A percentile compares a stretch with the other conserved stretches of the same genome.
Conservation (phyloP, 495 filamentous ascomycete species). For the Penicillium pulvis region DNA sequence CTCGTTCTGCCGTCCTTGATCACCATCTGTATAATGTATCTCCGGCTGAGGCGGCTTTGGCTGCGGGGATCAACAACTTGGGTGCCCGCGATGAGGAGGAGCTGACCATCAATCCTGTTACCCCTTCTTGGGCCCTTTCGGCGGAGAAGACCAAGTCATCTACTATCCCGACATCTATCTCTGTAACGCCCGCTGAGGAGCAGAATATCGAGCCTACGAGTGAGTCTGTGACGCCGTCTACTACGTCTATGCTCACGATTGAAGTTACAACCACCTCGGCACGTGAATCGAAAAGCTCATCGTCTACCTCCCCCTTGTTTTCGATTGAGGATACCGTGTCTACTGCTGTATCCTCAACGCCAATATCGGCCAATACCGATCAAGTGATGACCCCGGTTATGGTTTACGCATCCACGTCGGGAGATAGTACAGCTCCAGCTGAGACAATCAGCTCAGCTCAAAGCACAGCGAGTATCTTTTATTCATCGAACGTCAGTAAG, state of each 20-base stretch:
- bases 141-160: background rate
- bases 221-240: background rate
- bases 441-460: no score
- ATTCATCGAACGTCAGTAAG: no score
- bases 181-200: background rate
- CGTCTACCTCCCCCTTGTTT: background rate
- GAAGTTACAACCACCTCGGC: background rate
- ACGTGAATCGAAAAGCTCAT: background rate
- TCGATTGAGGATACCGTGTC: background rate
- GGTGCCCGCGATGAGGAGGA: background rate
- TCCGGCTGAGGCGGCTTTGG: background rate
- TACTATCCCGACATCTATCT: background rate
- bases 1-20: slow-evolving; percentile 12
- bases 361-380: background rate
- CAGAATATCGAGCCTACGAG: background rate
- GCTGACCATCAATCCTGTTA: background rate
- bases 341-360: background rate
- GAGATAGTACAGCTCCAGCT: background rate
- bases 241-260: background rate
- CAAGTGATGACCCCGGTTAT: background rate
- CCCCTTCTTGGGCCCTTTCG: background rate
- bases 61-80: background rate
- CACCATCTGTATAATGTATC: background rate
- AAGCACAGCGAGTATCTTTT: no score
- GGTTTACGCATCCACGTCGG: background rate